Evolutionary conservation across 2,329 filamentous ascomycete genomes (phyloP).

Genomic region (Alternaria ventricosa): DNA sequence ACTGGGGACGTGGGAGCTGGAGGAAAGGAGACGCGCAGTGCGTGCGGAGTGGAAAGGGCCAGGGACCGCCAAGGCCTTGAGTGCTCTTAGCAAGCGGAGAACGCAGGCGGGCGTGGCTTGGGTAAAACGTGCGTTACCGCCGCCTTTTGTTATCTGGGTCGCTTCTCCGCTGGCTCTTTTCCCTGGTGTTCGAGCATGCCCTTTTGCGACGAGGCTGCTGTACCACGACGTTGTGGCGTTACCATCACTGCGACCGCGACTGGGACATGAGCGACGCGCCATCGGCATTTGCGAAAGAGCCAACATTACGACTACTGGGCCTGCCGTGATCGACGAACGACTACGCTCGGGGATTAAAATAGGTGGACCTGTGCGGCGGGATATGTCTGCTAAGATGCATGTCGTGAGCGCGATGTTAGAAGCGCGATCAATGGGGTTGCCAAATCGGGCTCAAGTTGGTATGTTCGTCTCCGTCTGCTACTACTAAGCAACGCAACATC

Average conservation of each 20-base stretch:
- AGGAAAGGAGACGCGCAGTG: slow-evolving; percentile 1
- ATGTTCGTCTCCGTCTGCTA: background rate
- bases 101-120: background rate
- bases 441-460: background rate
- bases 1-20: background rate
- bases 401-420: background rate
- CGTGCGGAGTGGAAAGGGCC: slow-evolving; percentile 6
- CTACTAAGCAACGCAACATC: background rate
- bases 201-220: background rate
- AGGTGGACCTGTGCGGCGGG: background rate
- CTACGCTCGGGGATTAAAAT: background rate
- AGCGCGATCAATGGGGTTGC: background rate
- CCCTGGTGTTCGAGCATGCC: background rate
- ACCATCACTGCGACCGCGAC: background rate
- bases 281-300: background rate
- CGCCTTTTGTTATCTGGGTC: background rate
- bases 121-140: slow-evolving; percentile 6
- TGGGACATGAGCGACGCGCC: background rate
- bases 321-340: background rate
- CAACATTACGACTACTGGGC: background rate
- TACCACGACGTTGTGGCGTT: background rate
- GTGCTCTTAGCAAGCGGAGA: slow-evolving; percentile 14
- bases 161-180: background rate
- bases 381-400: background rate
- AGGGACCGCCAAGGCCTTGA: slow-evolving; percentile 12